phyloP scores from a whole-genome alignment of 73 alveolate genomes.

The Symbiodinium pilosum region DNA sequence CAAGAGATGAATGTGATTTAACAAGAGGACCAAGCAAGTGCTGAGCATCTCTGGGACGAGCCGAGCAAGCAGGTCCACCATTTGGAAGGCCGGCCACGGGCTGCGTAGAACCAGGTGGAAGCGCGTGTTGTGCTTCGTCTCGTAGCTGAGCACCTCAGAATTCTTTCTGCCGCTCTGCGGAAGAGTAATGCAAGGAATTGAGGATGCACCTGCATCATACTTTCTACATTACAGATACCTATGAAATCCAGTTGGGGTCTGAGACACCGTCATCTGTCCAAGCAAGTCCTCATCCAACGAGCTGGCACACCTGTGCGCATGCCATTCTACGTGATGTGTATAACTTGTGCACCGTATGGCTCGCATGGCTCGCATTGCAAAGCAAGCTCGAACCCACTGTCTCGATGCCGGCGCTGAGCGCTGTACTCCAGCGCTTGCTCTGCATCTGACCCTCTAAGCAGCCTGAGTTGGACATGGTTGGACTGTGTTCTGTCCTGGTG shows the following conservation, averaged over 20 bases:
- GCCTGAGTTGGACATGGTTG: neutral
- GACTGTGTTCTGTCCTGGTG: neutral
- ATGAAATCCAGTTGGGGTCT: neutral
- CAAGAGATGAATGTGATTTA: too few relatives aligned
- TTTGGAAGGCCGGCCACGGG: conserved; percentile 93
- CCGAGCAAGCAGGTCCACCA: conserved; percentile 74
- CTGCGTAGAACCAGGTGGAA: conserved; percentile 84
- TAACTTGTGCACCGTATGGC: too few relatives aligned
- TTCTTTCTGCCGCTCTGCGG: too few relatives aligned
- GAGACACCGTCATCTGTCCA: neutral
- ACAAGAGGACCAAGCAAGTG: too few relatives aligned
- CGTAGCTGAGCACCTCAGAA: conserved; percentile 71
- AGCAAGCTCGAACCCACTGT: too few relatives aligned
- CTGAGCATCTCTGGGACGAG: conserved; percentile 48
- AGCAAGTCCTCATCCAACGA: conserved; percentile 61
- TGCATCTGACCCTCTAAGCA: neutral
- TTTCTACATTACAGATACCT: too few relatives aligned
- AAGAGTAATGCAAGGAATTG: too few relatives aligned
- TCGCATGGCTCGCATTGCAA: neutral
- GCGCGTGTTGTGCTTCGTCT: conserved; percentile 61
- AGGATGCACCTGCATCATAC: too few relatives aligned
- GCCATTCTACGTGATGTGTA: too few relatives aligned
- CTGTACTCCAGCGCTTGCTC: neutral
- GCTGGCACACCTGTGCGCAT: conserved; percentile 34
- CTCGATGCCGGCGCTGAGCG: neutral